A percentile compares a stretch with the other conserved stretches of the same genome.
Conservation (phyloP, 2,329 filamentous ascomycete species). For the Penicillium sp. region DNA sequence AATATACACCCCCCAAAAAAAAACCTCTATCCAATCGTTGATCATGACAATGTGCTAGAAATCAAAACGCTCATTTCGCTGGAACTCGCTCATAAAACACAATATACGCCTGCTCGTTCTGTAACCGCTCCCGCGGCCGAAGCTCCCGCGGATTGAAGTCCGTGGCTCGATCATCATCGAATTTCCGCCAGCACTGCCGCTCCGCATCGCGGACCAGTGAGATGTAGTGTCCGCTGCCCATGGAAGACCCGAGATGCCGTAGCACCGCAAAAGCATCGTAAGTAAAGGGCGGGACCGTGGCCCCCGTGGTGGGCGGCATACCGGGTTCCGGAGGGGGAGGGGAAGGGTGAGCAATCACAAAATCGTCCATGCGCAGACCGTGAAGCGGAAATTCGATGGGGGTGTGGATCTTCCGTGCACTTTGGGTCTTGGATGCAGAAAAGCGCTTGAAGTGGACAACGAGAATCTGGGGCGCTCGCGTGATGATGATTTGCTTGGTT, state of each 20-base stretch:
- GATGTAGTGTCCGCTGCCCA: slow-evolving; percentile 78
- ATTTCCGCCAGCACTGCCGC: slow-evolving; percentile 59
- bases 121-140: slow-evolving; percentile 51
- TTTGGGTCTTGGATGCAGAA: slow-evolving; percentile 56
- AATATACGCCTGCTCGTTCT: slow-evolving; percentile 65
- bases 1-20: slow-evolving; percentile 6
- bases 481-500: slow-evolving; percentile 70
- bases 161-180: slow-evolving; percentile 57
- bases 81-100: slow-evolving; percentile 60
- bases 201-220: slow-evolving; percentile 64
- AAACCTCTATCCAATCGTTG: slow-evolving; percentile 19
- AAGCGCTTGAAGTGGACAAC: slow-evolving; percentile 76
- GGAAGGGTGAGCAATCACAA: slow-evolving; percentile 53
- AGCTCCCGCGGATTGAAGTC: slow-evolving; percentile 59
- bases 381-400: slow-evolving; percentile 75
- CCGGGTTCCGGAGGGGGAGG: slow-evolving; percentile 28
- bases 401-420: slow-evolving; percentile 66
- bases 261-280: slow-evolving; percentile 89
- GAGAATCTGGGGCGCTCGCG: slow-evolving; percentile 74
- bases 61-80: slow-evolving; percentile 37
- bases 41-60: slow-evolving; percentile 11
- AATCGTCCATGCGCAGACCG: slow-evolving; percentile 63
- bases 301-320: slow-evolving; percentile 55
- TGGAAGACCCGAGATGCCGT: slow-evolving; percentile 67
- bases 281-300: slow-evolving; percentile 57